Evolutionary conservation across 1,284 basidiomycete species (phyloP).

Genomic region (Phellopilus nigrolimitatus): DNA sequence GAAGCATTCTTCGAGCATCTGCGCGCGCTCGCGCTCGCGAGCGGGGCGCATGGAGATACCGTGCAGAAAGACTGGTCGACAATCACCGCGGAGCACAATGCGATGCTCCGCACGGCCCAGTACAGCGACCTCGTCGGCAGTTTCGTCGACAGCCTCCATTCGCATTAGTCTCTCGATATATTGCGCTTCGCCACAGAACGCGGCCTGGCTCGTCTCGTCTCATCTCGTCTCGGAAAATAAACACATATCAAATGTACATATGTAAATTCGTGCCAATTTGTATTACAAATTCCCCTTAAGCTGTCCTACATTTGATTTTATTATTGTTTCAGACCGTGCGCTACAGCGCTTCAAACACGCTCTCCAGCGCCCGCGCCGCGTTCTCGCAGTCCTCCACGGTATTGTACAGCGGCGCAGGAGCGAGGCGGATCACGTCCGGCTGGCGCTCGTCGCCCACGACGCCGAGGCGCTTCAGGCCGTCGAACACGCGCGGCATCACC

Average conservation of each 20-base stretch:
- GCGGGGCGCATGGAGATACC: slow-evolving; percentile 39
- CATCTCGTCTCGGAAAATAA: no score
- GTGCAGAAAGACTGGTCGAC: slow-evolving; percentile 42
- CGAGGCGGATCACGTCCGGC: slow-evolving; percentile 86
- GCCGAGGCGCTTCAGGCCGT: slow-evolving; percentile 59
- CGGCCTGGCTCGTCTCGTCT: no score
- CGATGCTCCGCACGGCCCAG: slow-evolving; percentile 39
- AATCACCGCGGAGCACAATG: slow-evolving; percentile 52
- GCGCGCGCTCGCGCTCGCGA: slow-evolving; percentile 33
- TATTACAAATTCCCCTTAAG: not conserved
- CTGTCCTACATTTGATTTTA: not conserved
- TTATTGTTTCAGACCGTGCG: not conserved
- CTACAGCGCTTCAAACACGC: slow-evolving; percentile 38
- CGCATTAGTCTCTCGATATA: not conserved
- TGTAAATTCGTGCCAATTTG: not conserved
- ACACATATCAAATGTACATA: no score
- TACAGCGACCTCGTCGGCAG: slow-evolving; percentile 47
- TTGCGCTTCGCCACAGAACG: no score
- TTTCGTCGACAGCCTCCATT: slow-evolving; percentile 32
- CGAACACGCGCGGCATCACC: slow-evolving; percentile 69
- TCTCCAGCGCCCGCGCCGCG: slow-evolving; percentile 60
- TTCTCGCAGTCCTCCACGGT: slow-evolving; percentile 71
- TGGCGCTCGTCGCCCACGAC: slow-evolving; percentile 87
- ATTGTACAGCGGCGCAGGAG: slow-evolving; percentile 84
- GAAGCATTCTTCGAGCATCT: slow-evolving; percentile 52